Conservation (phyloP, 176 grass and related monocot genomes). For the Leersia perrieri region DNA sequence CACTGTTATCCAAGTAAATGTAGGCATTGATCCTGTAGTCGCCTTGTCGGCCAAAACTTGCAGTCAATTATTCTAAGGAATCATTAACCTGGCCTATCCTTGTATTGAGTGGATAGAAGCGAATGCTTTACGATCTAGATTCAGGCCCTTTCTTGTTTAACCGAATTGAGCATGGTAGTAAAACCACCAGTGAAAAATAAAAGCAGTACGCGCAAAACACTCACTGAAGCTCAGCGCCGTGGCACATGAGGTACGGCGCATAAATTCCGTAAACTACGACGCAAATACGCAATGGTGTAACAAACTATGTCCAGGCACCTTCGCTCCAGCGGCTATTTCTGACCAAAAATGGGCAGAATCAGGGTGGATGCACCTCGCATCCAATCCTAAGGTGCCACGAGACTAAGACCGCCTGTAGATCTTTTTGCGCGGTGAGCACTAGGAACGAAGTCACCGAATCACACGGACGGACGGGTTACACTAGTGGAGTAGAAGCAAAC, state of each 20-base stretch:
- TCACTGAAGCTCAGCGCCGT: neutral
- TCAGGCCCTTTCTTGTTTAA: neutral
- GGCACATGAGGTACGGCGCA: neutral
- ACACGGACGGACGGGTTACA: neutral
- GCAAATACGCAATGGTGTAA: neutral
- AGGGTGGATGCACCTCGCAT: neutral
- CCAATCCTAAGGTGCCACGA: neutral
- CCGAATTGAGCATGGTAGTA: constrained; percentile 16
- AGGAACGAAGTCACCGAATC: neutral
- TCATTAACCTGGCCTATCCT: constrained; percentile 5
- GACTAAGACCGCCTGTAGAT: neutral
- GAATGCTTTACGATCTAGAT: constrained; percentile 18
- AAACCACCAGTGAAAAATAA: neutral
- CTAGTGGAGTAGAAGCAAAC: neutral
- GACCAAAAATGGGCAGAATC: constrained; percentile 24
- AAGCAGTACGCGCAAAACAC: neutral
- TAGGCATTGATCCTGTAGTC: constrained; percentile 17
- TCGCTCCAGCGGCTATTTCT: neutral
- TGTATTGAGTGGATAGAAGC: neutral
- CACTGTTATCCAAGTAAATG: constrained; percentile 25
- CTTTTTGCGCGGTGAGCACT: neutral
- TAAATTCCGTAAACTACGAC: constrained; percentile 3
- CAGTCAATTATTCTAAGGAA: neutral
- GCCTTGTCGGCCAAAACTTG: constrained; percentile 1
- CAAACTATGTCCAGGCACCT: neutral